Conservation (phyloP, 768 basidiomycete genomes). For the Mycena rosella region DNA sequence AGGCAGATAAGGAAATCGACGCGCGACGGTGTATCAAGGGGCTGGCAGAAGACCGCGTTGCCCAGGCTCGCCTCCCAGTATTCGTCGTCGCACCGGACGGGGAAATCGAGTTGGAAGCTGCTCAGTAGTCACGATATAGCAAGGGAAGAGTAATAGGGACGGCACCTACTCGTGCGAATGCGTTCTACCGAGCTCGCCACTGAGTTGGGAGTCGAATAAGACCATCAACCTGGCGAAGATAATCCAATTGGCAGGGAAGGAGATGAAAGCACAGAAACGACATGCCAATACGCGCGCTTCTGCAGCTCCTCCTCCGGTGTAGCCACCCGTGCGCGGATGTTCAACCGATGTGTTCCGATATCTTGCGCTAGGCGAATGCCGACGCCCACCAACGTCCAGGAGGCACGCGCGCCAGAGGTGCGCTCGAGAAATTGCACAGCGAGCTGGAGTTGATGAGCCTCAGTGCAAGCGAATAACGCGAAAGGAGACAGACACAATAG, state of each 20-base stretch:
- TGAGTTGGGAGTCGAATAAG: conserved; percentile 24
- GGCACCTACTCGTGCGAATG: conserved; percentile 22
- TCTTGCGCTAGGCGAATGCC: conserved; percentile 12
- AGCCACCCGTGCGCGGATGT: conserved; percentile 38
- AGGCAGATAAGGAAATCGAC: conserved; percentile 52
- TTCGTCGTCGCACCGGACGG: conserved; percentile 11
- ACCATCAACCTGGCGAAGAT: conserved; percentile 35
- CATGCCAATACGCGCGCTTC: conserved; percentile 56
- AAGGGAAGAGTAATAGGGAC: neutral
- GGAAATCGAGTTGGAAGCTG: conserved; percentile 25
- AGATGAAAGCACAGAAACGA: no score
- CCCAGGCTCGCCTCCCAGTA: conserved; percentile 45
- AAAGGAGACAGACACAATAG: conserved; percentile 44
- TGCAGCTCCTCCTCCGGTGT: conserved; percentile 63
- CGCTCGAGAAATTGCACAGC: conserved; percentile 21
- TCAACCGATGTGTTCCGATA: conserved; percentile 48
- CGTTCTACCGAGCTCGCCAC: conserved; percentile 21
- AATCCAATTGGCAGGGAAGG: neutral
- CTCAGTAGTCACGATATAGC: neutral
- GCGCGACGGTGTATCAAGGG: conserved; percentile 21
- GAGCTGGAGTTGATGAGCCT: neutral
- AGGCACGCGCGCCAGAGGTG: conserved; percentile 13
- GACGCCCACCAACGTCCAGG: conserved; percentile 10
- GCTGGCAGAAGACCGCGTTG: conserved; percentile 20
- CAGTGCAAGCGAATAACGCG: conserved; percentile 17